Conservation (phyloP, 148 eudicot species). For the Arbutus unedo region DNA sequence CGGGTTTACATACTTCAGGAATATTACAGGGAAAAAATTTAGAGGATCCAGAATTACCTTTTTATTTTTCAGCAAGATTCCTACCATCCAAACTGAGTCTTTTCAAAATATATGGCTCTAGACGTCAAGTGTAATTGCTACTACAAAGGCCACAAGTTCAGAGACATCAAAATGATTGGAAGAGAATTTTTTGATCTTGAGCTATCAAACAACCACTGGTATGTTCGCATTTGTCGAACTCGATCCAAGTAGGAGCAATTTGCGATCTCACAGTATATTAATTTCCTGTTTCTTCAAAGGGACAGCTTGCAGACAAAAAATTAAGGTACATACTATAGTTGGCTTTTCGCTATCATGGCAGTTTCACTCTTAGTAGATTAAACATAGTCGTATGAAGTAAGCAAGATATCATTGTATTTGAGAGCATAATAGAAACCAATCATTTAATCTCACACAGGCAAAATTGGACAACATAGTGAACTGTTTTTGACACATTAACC, state of each 20-base stretch:
- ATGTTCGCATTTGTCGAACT: neutral
- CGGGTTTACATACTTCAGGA: neutral
- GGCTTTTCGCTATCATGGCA: neutral
- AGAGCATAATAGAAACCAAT: neutral
- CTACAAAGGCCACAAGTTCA: neutral
- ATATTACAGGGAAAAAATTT: neutral
- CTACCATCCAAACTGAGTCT: neutral
- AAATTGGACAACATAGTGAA: neutral
- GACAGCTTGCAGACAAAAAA: neutral
- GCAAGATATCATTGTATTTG: neutral
- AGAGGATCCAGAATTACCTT: neutral
- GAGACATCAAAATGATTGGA: neutral
- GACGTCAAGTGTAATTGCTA: neutral
- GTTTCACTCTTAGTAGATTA: neutral
- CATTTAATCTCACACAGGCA: neutral
- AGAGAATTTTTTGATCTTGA: neutral
- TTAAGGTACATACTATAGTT: neutral
- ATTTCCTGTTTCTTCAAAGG: neutral
- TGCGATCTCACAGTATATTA: neutral
- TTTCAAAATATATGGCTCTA: neutral
- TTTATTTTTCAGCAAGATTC: neutral
- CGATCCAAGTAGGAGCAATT: neutral
- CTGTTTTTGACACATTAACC: neutral
- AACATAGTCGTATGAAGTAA: neutral
- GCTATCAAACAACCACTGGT: neutral